Evolutionary conservation across 2,329 filamentous ascomycete genomes (phyloP).

Genomic region (Neonectria hederae): DNA sequence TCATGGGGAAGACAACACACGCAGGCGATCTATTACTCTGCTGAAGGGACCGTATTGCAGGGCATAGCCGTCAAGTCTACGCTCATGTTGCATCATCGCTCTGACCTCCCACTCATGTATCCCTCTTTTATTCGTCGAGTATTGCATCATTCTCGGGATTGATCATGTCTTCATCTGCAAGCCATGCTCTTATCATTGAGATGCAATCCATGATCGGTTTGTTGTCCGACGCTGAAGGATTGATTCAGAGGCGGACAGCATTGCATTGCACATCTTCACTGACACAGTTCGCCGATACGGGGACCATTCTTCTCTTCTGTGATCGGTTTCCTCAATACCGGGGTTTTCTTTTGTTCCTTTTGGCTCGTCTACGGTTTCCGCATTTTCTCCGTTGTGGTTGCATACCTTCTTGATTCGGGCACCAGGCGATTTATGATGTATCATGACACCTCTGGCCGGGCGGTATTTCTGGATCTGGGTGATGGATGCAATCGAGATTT

Average conservation of each 20-base stretch:
- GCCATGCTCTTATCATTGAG: not conserved
- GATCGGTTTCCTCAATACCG: not conserved
- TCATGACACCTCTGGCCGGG: conserved; percentile 12
- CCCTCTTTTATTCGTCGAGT: not conserved
- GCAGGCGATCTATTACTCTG: too few relatives aligned
- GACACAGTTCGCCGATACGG: not conserved
- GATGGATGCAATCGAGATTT: conserved; percentile 1
- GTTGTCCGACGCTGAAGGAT: not conserved
- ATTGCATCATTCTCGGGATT: not conserved
- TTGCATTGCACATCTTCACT: too few relatives aligned
- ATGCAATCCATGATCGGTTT: not conserved
- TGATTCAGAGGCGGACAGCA: not conserved
- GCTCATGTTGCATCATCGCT: not conserved
- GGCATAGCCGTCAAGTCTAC: not conserved
- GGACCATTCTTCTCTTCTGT: not conserved
- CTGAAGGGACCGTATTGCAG: not conserved
- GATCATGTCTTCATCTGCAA: not conserved
- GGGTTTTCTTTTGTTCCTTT: not conserved
- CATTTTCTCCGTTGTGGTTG: not conserved
- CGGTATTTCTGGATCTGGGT: conserved; percentile 18
- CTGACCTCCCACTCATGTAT: not conserved
- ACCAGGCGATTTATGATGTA: conserved; percentile 7
- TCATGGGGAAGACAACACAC: not conserved
- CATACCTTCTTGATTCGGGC: conserved; percentile 11
- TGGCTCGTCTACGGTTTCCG: not conserved